These are phyloP conservation scores for Cairneyella variabilis DNA, from an alignment of 495 filamentous ascomycete species.

Conservation along the genomic window DNA sequence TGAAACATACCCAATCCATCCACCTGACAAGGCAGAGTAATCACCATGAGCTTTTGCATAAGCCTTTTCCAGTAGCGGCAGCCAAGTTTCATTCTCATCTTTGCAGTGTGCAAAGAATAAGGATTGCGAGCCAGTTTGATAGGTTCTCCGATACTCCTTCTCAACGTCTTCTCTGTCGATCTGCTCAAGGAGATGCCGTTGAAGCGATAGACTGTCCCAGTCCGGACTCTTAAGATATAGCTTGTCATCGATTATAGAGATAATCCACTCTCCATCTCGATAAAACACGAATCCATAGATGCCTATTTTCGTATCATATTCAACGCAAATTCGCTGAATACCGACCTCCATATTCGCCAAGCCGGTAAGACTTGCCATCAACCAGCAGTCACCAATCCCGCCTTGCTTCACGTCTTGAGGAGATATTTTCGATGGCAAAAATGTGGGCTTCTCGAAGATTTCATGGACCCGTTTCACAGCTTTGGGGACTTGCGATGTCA, in stretches of 20 bases:
- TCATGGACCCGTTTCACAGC: slow-evolving; percentile 71
- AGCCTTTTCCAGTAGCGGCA: slow-evolving; percentile 90
- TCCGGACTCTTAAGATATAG: slow-evolving; percentile 79
- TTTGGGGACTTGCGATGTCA: slow-evolving; percentile 36
- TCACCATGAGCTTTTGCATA: slow-evolving; percentile 90
- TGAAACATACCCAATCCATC: slow-evolving; percentile 21
- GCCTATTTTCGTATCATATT: slow-evolving; percentile 71
- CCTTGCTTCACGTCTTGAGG: slow-evolving; percentile 84
- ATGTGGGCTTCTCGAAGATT: slow-evolving; percentile 83
- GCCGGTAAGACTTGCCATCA: slow-evolving; percentile 68
- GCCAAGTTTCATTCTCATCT: slow-evolving; percentile 87
- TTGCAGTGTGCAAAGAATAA: slow-evolving; percentile 85
- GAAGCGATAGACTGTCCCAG: slow-evolving; percentile 49
- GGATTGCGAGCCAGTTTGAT: slow-evolving; percentile 69
- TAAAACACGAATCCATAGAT: slow-evolving; percentile 96
- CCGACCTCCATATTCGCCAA: slow-evolving; percentile 71
- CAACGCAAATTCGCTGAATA: slow-evolving; percentile 78
- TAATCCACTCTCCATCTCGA: slow-evolving; percentile 86
- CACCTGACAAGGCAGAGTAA: slow-evolving; percentile 17
- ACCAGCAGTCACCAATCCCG: slow-evolving; percentile 84
- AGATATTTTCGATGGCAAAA: slow-evolving; percentile 77
- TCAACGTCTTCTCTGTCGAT: slow-evolving; percentile 60
- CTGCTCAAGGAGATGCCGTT: slow-evolving; percentile 37
- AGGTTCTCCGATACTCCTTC: slow-evolving; percentile 70
- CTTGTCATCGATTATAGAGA: slow-evolving; percentile 77